Conservation (phyloP, 2,329 filamentous ascomycete genomes). For the Saccharata proteae region DNA sequence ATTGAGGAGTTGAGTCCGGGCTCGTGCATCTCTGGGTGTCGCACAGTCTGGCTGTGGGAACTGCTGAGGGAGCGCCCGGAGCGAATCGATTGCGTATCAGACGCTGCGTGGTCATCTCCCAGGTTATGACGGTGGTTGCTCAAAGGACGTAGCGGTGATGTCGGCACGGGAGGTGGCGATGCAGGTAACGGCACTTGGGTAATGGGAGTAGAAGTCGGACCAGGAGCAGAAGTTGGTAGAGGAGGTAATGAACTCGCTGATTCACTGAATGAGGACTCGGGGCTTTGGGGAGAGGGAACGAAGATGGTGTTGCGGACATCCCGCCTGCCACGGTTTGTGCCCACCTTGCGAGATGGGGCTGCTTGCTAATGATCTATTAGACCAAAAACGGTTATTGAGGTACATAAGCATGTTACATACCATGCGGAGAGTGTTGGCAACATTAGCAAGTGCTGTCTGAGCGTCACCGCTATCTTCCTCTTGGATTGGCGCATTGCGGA, state of each 20-base stretch:
- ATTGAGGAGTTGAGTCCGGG: constrained; percentile 79
- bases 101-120: constrained; percentile 49
- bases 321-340: constrained; percentile 74
- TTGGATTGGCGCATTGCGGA: constrained; percentile 63
- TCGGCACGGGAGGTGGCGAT: constrained; percentile 14
- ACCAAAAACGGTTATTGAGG: constrained; percentile 1
- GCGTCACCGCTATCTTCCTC: constrained; percentile 66
- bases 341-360: constrained; percentile 44
- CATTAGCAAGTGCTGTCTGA: constrained; percentile 60
- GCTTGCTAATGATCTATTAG: constrained; percentile 31
- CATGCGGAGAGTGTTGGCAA: constrained; percentile 58
- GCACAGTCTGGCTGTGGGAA: constrained; percentile 47
- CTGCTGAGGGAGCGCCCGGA: constrained; percentile 71
- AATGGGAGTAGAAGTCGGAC: no score
- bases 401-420: constrained; percentile 23
- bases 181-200: constrained; percentile 6
- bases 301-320: constrained; percentile 90
- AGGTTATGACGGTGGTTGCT: constrained; percentile 13
- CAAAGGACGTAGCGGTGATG: constrained; percentile 11
- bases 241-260: constrained; percentile 12
- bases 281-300: constrained; percentile 26
- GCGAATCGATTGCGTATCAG: constrained; percentile 83
- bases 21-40: constrained; percentile 69
- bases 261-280: constrained; percentile 10
- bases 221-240: constrained; percentile 8